These are phyloP conservation scores for Hanseniaspora taiwanica DNA, from an alignment of 805 yeast genomes.

Conservation along the genomic window DNA sequence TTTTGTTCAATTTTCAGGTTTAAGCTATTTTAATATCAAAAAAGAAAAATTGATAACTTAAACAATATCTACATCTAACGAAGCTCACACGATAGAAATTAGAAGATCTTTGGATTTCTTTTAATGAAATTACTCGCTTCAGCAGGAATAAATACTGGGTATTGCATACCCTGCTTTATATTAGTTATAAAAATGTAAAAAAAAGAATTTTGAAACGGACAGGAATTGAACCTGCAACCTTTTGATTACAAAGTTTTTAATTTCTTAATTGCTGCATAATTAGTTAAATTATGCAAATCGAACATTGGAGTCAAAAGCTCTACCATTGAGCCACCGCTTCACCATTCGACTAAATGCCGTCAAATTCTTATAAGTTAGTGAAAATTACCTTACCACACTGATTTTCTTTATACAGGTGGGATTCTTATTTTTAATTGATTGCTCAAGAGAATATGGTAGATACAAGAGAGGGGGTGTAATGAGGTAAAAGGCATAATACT, in stretches of 20 bases:
- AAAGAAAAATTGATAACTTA: too few species aligned
- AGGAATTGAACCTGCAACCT: slow-evolving; percentile 62
- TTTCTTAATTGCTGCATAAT: background rate
- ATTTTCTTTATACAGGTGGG: background rate
- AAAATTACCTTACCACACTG: background rate
- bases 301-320: slow-evolving; percentile 42
- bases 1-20: too few species aligned
- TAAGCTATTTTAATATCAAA: too few species aligned
- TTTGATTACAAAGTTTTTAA: slow-evolving; percentile 29
- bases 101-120: too few species aligned
- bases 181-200: slow-evolving; percentile 8
- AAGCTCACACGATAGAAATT: too few species aligned
- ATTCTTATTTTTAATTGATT: background rate
- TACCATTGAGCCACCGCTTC: slow-evolving; percentile 51
- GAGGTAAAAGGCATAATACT: background rate
- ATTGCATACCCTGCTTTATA: background rate
- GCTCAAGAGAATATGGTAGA: background rate
- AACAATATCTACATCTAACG: too few species aligned
- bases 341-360: slow-evolving; percentile 14
- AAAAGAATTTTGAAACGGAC: slow-evolving; percentile 39
- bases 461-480: background rate
- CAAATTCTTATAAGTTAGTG: background rate
- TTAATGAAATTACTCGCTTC: too few species aligned
- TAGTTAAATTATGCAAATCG: slow-evolving; percentile 11
- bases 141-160: background rate